Percentiles rank a stretch among this genome's conserved stretches.
These are phyloP conservation scores for Elaphomyces granulatus DNA, from an alignment of 495 filamentous ascomycete genomes.

Conservation along the genomic window DNA sequence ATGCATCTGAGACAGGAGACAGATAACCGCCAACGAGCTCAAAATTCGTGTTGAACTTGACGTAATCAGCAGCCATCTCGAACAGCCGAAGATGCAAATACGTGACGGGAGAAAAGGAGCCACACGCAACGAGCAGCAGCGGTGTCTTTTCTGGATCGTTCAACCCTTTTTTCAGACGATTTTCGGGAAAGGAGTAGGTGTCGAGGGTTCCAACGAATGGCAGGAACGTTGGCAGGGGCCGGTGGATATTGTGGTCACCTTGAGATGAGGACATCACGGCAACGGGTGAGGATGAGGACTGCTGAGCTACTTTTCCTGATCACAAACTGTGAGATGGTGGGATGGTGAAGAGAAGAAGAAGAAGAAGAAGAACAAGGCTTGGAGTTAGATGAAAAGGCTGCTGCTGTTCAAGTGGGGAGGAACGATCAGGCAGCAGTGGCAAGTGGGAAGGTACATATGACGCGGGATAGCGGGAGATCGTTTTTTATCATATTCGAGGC, in stretches of 20 bases:
- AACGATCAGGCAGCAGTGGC: too few species aligned
- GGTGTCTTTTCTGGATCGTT: slow-evolving; percentile 56
- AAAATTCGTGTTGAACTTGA: slow-evolving; percentile 65
- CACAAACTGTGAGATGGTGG: too few species aligned
- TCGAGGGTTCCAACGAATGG: slow-evolving; percentile 14
- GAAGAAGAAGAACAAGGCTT: too few species aligned
- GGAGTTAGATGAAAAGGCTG: too few species aligned
- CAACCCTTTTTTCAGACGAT: slow-evolving; percentile 56
- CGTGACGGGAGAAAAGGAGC: slow-evolving; percentile 74
- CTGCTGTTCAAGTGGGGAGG: too few species aligned
- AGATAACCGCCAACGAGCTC: slow-evolving; percentile 79
- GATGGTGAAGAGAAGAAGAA: too few species aligned
- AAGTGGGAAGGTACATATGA: too few species aligned
- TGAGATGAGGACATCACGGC: not conserved
- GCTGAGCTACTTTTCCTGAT: too few species aligned
- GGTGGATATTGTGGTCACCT: slow-evolving; percentile 1
- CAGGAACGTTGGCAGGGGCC: not conserved
- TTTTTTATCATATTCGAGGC: too few species aligned
- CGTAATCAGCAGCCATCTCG: slow-evolving; percentile 75
- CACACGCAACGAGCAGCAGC: slow-evolving; percentile 75
- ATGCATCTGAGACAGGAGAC: slow-evolving; percentile 68
- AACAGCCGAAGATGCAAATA: slow-evolving; percentile 68
- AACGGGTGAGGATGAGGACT: not conserved
- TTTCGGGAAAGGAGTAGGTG: slow-evolving; percentile 58
- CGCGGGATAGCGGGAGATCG: too few species aligned